A percentile compares a stretch with the other conserved stretches of the same genome.
Conservation (phyloP, 108 stramenopile species). For the Parmales sp. region DNA sequence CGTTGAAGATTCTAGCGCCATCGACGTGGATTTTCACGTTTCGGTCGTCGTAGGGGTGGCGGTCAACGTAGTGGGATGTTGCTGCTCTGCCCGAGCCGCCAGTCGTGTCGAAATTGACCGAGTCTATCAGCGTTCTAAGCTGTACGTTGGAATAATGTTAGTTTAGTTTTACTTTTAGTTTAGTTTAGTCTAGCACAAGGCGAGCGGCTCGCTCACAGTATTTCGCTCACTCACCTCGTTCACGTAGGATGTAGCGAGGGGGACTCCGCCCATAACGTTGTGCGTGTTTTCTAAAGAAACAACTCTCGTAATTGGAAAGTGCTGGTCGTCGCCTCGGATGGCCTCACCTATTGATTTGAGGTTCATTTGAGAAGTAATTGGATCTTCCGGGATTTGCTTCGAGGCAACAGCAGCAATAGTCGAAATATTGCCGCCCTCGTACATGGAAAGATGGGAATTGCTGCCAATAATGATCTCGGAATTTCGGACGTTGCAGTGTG, state of each 20-base stretch:
- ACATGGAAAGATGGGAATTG: slow-evolving; percentile 34
- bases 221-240: slow-evolving; percentile 51
- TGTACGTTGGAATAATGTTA: too few relatives aligned
- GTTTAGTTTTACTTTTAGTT: too few relatives aligned
- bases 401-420: slow-evolving; percentile 63
- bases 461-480: slow-evolving; percentile 41
- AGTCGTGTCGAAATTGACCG: too few relatives aligned
- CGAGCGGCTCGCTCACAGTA: not conserved
- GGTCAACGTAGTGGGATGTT: not conserved
- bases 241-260: slow-evolving; percentile 64
- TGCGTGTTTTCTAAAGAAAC: slow-evolving; percentile 93
- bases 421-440: slow-evolving; percentile 45
- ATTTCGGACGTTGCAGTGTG: slow-evolving; percentile 74
- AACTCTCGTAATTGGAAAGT: slow-evolving; percentile 72
- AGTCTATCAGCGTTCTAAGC: too few relatives aligned
- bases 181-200: too few relatives aligned
- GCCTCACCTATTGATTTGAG: slow-evolving; percentile 18
- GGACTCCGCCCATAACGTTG: slow-evolving; percentile 87
- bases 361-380: not conserved
- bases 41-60: slow-evolving; percentile 33
- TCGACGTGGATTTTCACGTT: slow-evolving; percentile 68
- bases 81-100: too few relatives aligned
- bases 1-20: slow-evolving; percentile 91
- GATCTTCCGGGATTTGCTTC: slow-evolving; percentile 38
- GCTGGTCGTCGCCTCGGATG: slow-evolving; percentile 72